Evolutionary conservation across 2,329 filamentous ascomycete species (phyloP), one percentile per base, ranked within the genome.

Genomic region (Metarhizium album): DNA sequence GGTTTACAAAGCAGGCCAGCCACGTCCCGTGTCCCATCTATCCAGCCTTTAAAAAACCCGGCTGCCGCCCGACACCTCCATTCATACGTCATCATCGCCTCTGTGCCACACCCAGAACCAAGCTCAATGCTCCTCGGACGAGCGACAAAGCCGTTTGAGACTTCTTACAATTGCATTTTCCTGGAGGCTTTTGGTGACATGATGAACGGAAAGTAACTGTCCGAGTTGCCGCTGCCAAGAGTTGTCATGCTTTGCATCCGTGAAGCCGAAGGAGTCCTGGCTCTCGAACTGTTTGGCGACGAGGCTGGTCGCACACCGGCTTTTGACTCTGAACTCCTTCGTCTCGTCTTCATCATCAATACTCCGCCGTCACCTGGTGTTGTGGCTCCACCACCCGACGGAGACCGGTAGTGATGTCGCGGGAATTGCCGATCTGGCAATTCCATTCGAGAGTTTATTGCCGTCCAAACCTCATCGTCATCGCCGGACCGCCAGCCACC

Each of bases 401-500:
- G 64, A 11, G 71, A 69, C 42, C 74, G 66, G 50, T 68, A 64
- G 52, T 75, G 72, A 55, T 75, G 70, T 42, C 70, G 60, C 22
- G 57, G 52, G 27, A 62, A 59, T 18, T 65, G 54, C 23, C 71
- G 64, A 53, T 77, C 73, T 0, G 73, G 73, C 14, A 78, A 60
- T 54, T 77, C 74, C 7, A 77, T 65, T 11, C 74, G 65, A 1
- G 74, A 75, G 56, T 78, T 78, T 54, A 78, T 75, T 43, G 70
- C 72, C 18, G 71, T 72, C 75, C 76, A 79, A 31, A 69, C 57
- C 38, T 73, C 66, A 27, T 77, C 73, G 49, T 74, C 70, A 33
- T 61, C 59, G 13, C 65, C 62, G 16, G 79, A 55, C 46, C 77
- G 67, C 77, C 78, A 82, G 2, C 79, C 79, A 18, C 79, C 79